phyloP scores from a whole-genome alignment of 768 basidiomycete genomes.

The Lactarius vividus region DNA sequence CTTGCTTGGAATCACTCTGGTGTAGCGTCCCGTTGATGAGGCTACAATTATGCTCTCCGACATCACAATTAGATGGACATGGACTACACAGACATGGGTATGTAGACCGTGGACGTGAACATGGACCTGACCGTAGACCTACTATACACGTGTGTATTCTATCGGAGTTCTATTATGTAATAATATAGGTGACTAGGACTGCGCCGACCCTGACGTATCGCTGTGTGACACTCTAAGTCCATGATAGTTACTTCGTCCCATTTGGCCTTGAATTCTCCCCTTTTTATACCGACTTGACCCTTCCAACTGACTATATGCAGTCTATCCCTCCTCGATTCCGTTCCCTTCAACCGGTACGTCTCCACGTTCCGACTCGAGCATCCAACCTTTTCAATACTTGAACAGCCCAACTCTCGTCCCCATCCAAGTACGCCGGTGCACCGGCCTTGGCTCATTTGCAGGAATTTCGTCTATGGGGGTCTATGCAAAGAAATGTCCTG shows the following conservation, averaged over 20 bases:
- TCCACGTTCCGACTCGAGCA: background rate
- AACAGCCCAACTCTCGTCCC: background rate
- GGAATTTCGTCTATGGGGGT: conserved; percentile 8
- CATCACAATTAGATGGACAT: background rate
- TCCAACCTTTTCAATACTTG: background rate
- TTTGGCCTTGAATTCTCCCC: conserved; percentile 15
- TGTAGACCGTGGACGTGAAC: background rate
- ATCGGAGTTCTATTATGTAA: background rate
- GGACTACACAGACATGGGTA: background rate
- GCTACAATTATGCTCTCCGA: background rate
- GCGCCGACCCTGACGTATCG: background rate
- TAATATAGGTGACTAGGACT: background rate
- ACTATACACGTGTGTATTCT: background rate
- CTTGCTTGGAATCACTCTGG: conserved; percentile 1
- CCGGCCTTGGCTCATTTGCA: conserved; percentile 5
- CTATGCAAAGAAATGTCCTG: background rate
- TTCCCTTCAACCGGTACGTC: background rate
- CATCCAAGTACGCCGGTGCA: background rate
- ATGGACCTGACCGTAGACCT: background rate
- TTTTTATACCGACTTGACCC: conserved; percentile 10
- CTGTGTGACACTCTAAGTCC: background rate
- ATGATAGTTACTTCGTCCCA: conserved; percentile 9
- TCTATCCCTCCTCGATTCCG: background rate
- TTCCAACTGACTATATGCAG: background rate
- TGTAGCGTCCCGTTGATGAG: background rate